Conservation (phyloP, 169 alveolate species). For the Babesia caballi region DNA sequence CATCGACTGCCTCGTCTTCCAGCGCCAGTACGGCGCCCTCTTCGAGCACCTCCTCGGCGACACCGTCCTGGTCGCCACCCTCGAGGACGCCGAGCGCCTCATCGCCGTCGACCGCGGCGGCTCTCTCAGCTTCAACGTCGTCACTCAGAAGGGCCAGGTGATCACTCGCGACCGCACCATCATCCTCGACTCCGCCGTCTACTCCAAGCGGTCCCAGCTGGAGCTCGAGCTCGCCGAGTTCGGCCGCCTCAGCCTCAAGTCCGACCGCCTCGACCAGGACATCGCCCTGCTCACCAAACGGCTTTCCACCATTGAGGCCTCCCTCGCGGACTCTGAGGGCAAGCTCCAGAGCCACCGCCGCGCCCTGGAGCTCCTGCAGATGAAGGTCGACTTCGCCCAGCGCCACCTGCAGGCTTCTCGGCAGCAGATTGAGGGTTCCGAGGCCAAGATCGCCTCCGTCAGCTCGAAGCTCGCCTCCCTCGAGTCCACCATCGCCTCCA, state of each 20-base stretch:
- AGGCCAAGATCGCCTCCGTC: constrained; percentile 1
- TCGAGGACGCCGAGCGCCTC: constrained; percentile 58
- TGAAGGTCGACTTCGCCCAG: constrained; percentile 38
- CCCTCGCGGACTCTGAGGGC: background rate
- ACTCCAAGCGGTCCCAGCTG: constrained; percentile 24
- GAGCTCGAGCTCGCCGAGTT: constrained; percentile 59
- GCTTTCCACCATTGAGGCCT: background rate
- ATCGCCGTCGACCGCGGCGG: background rate
- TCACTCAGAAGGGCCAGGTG: constrained; percentile 55
- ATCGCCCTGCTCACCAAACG: background rate
- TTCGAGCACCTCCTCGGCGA: constrained; percentile 63
- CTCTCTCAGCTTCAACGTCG: constrained; percentile 24
- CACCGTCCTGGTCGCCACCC: constrained; percentile 31
- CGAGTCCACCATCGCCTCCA: background rate
- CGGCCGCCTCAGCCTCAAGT: constrained; percentile 1
- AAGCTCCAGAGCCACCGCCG: constrained; percentile 37
- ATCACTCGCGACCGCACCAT: constrained; percentile 61
- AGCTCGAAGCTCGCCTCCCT: background rate
- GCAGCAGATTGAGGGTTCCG: constrained; percentile 2
- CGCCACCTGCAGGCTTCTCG: constrained; percentile 35
- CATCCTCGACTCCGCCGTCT: constrained; percentile 31
- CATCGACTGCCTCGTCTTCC: constrained; percentile 41
- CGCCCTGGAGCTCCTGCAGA: constrained; percentile 7
- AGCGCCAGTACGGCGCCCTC: constrained; percentile 6
- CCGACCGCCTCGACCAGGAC: constrained; percentile 54